A percentile compares a stretch with the other conserved stretches of the same genome.
Evolutionary conservation across 441 rosid genomes (phyloP).

Genomic region (Theobroma grandiflorum): DNA sequence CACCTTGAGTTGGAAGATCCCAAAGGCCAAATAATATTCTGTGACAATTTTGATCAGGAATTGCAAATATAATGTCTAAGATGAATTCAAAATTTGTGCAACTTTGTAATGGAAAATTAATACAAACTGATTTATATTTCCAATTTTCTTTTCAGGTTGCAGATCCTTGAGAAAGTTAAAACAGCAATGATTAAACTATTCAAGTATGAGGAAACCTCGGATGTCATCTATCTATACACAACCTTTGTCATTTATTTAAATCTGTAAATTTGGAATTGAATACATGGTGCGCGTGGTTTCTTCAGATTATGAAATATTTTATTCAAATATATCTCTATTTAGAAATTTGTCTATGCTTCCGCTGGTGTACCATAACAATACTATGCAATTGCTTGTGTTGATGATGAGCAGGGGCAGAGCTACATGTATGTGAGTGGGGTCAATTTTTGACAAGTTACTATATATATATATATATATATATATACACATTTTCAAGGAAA

Average conservation of each 20-base stretch:
- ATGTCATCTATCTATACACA: not conserved
- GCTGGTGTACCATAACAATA: not conserved
- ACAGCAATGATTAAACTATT: constrained; percentile 68
- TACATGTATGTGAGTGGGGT: too few relatives aligned
- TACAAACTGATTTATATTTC: not conserved
- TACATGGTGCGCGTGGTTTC: constrained; percentile 20
- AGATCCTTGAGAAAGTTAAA: constrained; percentile 96
- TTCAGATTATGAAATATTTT: not conserved
- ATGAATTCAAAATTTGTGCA: not conserved
- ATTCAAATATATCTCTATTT: not conserved
- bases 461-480: too few relatives aligned
- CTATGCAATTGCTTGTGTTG: not conserved
- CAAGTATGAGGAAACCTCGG: constrained; percentile 53
- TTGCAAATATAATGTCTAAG: not conserved
- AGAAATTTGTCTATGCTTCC: not conserved
- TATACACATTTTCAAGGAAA: too few relatives aligned
- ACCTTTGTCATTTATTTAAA: constrained; percentile 14
- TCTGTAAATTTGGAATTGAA: not conserved
- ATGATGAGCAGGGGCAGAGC: not conserved
- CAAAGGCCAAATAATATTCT: not conserved
- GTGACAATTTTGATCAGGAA: not conserved
- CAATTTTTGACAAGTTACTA: too few relatives aligned
- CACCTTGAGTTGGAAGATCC: constrained; percentile 3
- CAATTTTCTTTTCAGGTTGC: constrained; percentile 32
- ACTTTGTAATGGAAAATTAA: not conserved